These are phyloP conservation scores for Fusarium musae DNA, from an alignment of 2,329 filamentous ascomycete species.

Conservation along the genomic window DNA sequence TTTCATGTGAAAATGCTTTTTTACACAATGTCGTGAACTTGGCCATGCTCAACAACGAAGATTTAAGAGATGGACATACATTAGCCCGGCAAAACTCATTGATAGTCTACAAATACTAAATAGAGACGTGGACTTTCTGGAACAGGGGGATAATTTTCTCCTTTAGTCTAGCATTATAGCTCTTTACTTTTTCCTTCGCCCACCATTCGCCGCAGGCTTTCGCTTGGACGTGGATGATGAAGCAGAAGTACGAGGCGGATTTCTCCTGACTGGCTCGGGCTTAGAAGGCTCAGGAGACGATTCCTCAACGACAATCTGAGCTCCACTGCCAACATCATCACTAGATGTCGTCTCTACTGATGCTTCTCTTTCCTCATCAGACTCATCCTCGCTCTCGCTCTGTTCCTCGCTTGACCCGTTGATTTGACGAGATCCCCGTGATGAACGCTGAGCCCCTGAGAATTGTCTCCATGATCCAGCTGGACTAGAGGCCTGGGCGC, in stretches of 20 bases:
- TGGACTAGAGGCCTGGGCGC: conserved; percentile 52
- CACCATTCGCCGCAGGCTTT: conserved; percentile 48
- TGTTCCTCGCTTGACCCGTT: conserved; percentile 52
- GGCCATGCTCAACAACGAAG: background rate
- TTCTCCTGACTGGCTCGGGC: conserved; percentile 51
- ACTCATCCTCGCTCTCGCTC: conserved; percentile 46
- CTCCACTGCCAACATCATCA: conserved; percentile 51
- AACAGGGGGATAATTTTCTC: conserved; percentile 17
- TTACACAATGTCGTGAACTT: background rate
- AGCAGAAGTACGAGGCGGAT: conserved; percentile 44
- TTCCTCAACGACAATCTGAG: conserved; percentile 52
- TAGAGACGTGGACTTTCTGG: conserved; percentile 10
- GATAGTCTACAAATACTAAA: conserved; percentile 27
- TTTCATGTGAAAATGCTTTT: conserved; percentile 31
- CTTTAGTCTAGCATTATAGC: conserved; percentile 12
- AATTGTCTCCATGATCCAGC: conserved; percentile 51
- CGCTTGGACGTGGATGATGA: conserved; percentile 54
- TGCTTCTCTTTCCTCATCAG: conserved; percentile 45
- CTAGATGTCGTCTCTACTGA: conserved; percentile 49
- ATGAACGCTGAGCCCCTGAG: conserved; percentile 48
- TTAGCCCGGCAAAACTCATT: conserved; percentile 18
- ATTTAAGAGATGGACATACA: conserved; percentile 3
- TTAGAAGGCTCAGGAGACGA: conserved; percentile 43
- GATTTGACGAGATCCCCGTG: conserved; percentile 42
- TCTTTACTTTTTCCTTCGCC: conserved; percentile 51